Evolutionary conservation across 495 filamentous ascomycete species (phyloP).

Genomic region (Podospora tetraspora): DNA sequence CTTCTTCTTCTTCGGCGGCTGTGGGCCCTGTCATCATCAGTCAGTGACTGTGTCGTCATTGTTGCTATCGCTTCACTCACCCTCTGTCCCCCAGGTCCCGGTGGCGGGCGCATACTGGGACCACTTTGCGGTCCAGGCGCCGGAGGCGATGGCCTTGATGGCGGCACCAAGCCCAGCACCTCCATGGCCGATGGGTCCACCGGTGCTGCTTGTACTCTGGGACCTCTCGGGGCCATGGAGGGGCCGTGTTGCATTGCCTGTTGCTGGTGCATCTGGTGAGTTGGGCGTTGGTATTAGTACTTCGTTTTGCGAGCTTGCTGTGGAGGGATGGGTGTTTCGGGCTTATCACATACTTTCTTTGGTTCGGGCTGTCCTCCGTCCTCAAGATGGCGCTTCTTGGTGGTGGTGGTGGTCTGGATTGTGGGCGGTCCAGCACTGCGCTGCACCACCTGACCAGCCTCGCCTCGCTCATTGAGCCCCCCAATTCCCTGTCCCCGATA

Average conservation of each 20-base stretch:
- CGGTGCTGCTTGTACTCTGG: constrained; percentile 9
- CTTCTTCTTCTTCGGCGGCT: constrained; percentile 28
- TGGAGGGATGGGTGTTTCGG: neutral
- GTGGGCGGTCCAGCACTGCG: constrained; percentile 19
- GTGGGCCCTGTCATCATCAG: constrained; percentile 7
- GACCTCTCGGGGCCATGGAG: constrained; percentile 15
- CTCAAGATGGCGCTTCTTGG: constrained; percentile 30
- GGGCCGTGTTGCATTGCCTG: constrained; percentile 1
- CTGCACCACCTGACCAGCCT: constrained; percentile 9
- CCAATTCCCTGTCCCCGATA: constrained; percentile 22
- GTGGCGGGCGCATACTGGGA: constrained; percentile 3
- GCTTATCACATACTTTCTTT: constrained; percentile 25
- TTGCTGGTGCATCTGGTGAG: constrained; percentile 9
- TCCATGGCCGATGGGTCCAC: constrained; percentile 30
- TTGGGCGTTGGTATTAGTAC: neutral
- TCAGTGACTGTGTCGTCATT: neutral
- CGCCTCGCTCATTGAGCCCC: constrained; percentile 26
- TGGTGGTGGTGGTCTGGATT: constrained; percentile 20
- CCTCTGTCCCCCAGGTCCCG: constrained; percentile 8
- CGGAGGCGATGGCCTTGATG: constrained; percentile 19
- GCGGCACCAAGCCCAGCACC: constrained; percentile 28
- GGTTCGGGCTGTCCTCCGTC: constrained; percentile 13
- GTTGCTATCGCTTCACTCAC: constrained; percentile 3
- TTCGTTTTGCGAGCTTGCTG: neutral
- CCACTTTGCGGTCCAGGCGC: constrained; percentile 6